Base-by-base conservation (phyloP, 768 basidiomycete species). In the Rhodotorula diobovata region DNA sequence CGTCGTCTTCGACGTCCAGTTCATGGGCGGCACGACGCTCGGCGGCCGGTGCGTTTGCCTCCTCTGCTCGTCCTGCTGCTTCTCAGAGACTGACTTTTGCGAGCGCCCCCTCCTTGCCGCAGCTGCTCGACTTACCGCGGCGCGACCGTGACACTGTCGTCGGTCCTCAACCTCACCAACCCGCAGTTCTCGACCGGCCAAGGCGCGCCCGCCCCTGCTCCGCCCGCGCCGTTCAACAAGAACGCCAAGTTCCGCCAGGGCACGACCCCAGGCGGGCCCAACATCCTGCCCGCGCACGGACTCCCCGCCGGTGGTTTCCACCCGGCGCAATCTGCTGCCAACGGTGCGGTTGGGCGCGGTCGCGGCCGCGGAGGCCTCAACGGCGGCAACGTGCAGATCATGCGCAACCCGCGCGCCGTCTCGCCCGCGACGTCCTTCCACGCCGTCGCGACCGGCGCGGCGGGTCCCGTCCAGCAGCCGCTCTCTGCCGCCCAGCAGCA, bases 71-170 rank as follows among this genome's bases (percentile, higher is more conserved):
- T 48, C 21, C 15, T 35, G n/a, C 25, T 23, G 16, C 34, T 11
- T 25, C 37, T 12, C 20, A 20, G 63, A 46, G n/a, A 32, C 76
- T 66, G 75, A 69, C 68, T 16, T 73, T 34, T 2, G 62, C 54
- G 35, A 12, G 12, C 41, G 41, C 8, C 39, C 41, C 18, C 41
- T 21, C 28, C 23, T 4, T 50, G 20, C 18, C n/a, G 37, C 73
- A 92, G 92, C 72, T 96, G 94, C 81, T 93, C 93, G 0, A 86
- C 88, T 70, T 97, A 96, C 79, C 90, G 94, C 28, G 96, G 96
- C 45, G 89, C 89, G 41, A 89, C 89, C 0, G 89, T 95, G 48
- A 86, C 90, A 39, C 92, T 93, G 79, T 87, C 89, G 68, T 86
- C 90, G 2, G 93, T 94, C 78, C 82, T 99, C 70, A 99, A 99